Base-by-base conservation (phyloP, 2,329 filamentous ascomycete species). In the Pseudogymnoascus sp. region DNA sequence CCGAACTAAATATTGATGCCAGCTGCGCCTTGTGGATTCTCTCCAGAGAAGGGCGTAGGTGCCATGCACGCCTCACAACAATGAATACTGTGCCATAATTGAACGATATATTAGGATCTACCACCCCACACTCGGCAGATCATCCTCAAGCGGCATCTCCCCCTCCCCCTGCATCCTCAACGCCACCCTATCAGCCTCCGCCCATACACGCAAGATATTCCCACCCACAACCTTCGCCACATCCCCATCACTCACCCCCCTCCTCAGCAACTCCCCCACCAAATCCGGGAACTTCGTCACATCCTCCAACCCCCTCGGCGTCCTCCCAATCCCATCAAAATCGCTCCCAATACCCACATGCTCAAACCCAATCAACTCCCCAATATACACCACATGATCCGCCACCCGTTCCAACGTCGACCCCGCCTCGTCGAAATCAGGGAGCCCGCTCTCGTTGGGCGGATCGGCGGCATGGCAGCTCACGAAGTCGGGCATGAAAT, bases 341-440 rank as follows among this genome's bases (percentile, higher is more conserved):
- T 97, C 93, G 61, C 89, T 92, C 0, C 93, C 93, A 16, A 97
- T 75, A 0, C 92, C 93, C 14, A 97, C 91, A 72, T 96, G 84
- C 42, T 92, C 89, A 69, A 89, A 97, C 2, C 93, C 93, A 65
- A 96, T 91, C 33, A 88, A 77, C 53, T 89, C 79, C 2, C 91
- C 93, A 67, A 97, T 92, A 72, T 97, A 82, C 66, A 84, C 80
- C 65, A 97, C 88, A 73, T 97, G 93, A 65, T 86, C 81, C 1
- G 85, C 91, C 1, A 96, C 90, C 65, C 92, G 90, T 21, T 80
- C 80, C 37, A 97, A 74, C 0, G 90, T 96, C 7, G 85, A 84
- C 66, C 92, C 88, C 60, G 79, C 77, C 0, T 86, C 83, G 61
- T 88, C 85, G 63, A 82, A 82, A 12, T 87, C 81, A 0, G 91